Evolutionary conservation across 2,329 filamentous ascomycete genomes (phyloP), one percentile per base, ranked within the genome.

Genomic region (Pseudocercospora fuligena): DNA sequence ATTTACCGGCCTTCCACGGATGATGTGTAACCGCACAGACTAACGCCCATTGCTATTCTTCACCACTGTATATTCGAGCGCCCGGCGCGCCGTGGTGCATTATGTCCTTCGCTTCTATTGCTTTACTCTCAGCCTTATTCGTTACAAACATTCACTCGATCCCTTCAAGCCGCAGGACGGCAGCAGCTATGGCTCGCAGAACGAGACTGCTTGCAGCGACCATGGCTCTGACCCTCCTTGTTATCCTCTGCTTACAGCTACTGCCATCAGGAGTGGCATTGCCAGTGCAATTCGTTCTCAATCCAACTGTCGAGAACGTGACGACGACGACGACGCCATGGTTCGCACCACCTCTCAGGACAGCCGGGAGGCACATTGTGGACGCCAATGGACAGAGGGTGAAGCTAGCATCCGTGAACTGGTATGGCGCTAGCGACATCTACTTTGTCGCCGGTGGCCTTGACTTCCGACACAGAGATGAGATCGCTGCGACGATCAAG

Each of bases 381-480:
- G 89, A 91, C 78, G 78, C 82, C 8, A 73, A 80, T 1, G 86
- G 84, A 46, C 81, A 83, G 31, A 84, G 87, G 31, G 87, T 88
- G 78, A 89, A 88, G 79, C 81, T 92, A 7, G 80, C 86, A 19
- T 88, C 86, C 21, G 82, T 90, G 73, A 91, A 91, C 78, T 91
- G 89, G 89, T 91, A 91, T 75, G 89, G 89, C 36, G 89, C 86
- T 2, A 90, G 87, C 74, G 89, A 91, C 73, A 85, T 89, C 79
- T 81, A 87, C 63, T 90, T 89, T 72, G 84, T 91, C 11, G 83
- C 87, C 0, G 87, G 88, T 40, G 89, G 89, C 0, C 81, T 91
- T 46, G 88, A 91, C 69, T 79, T 88, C 23, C 84, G 85, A 73
- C 88, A 91, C 77, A 87, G 89, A 43, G 81, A 80, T 64, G 81